phyloP scores from a whole-genome alignment of 148 eudicot genomes.

The Vaccinium vitisidaea region DNA sequence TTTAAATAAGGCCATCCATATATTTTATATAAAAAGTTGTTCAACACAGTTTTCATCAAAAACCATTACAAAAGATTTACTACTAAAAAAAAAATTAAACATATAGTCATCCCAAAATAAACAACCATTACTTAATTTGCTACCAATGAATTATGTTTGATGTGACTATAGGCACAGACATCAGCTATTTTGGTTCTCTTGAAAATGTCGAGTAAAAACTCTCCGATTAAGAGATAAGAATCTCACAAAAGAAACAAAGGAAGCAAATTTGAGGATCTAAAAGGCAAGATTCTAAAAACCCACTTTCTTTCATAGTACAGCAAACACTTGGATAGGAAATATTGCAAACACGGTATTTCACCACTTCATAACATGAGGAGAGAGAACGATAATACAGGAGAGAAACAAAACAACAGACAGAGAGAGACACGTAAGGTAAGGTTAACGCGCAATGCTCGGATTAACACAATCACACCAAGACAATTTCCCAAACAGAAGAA shows the following conservation, averaged over 20 bases:
- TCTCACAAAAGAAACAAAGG: neutral
- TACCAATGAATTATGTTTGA: no score
- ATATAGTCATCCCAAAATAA: no score
- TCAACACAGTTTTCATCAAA: no score
- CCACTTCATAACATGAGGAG: constrained; percentile 13
- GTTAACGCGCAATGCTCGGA: neutral
- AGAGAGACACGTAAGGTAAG: neutral
- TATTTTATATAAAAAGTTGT: no score
- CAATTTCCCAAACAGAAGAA: neutral
- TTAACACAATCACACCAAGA: neutral
- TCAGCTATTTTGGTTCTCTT: no score
- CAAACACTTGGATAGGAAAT: neutral
- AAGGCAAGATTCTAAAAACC: neutral
- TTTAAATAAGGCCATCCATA: no score
- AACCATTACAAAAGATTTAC: no score
- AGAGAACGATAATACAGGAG: neutral
- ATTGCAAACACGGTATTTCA: neutral
- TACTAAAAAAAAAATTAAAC: no score
- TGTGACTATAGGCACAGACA: no score
- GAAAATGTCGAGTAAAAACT: no score
- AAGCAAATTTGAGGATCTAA: neutral
- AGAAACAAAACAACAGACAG: constrained; percentile 14
- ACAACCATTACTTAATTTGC: no score
- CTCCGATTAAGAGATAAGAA: no score
- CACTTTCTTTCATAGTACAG: constrained; percentile 1